Evolutionary conservation across 2,329 filamentous ascomycete genomes (phyloP).

Genomic region (Talaromyces albobiverticillius): DNA sequence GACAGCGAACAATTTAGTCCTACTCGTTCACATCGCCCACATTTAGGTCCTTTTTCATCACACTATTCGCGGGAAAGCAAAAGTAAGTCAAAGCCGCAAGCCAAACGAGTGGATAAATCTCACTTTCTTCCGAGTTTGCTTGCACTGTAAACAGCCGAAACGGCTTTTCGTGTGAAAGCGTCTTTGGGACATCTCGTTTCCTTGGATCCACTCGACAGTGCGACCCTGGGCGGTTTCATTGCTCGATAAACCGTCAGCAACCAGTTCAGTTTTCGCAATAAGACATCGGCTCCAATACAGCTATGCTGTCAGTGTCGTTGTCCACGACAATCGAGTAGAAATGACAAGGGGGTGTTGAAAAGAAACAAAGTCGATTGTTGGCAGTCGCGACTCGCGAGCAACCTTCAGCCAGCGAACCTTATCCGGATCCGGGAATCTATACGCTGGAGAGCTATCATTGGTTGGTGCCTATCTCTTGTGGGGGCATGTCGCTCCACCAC

Average conservation of each 20-base stretch:
- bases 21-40: slow-evolving; percentile 8
- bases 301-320: neutral
- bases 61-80: neutral
- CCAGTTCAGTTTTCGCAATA: neutral
- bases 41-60: slow-evolving; percentile 5
- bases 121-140: slow-evolving; percentile 15
- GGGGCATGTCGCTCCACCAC: no score
- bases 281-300: neutral
- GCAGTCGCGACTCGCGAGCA: neutral
- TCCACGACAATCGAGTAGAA: neutral
- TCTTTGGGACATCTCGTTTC: slow-evolving; percentile 8
- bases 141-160: slow-evolving; percentile 11
- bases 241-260: neutral
- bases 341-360: neutral
- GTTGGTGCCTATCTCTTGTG: neutral
- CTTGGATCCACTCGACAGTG: no score
- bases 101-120: neutral
- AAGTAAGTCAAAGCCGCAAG: neutral
- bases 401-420: neutral
- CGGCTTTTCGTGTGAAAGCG: slow-evolving; percentile 13
- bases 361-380: no score
- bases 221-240: no score
- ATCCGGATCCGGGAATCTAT: neutral
- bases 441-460: neutral
- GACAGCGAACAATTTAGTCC: slow-evolving; percentile 5